Base-by-base conservation (phyloP, 108 stramenopile genomes). In the Aurantiochytrium sp. region DNA sequence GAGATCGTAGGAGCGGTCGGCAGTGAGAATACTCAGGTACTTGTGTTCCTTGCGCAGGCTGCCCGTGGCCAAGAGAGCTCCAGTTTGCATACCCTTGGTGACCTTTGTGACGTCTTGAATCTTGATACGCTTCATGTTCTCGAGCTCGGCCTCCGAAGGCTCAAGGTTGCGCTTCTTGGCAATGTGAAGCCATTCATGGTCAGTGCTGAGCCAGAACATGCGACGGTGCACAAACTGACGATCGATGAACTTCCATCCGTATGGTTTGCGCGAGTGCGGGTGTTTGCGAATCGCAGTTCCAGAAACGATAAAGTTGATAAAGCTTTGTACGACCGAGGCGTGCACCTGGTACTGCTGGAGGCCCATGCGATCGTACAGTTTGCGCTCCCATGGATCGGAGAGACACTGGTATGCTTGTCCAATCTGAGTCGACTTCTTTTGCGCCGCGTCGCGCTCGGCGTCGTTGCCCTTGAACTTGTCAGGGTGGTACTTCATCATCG, bases 401-500 rank as follows among this genome's bases (percentile, higher is more conserved):
- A 83, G 76, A 53, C 45, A 47, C 51, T 83, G 76, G 18, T 35
- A 83, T 6, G 76, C 76, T 18, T 83, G 76, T 1, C 76, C 76
- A 23, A 83, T 47, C 4, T 83, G 76, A 0, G 49, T 4, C 45
- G 76, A 53, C 25, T 53, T 47, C 23, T 83, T 83, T 12, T 47
- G 45, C 6, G 76, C 76, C 76, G 44, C 76, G 10, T 69, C 64
- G 35, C 6, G 25, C 23, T 83, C 18, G 18, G 88, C 12, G 6
- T 57, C 88, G n/a, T 58, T 51, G 59, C 87, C 90, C 72, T 88
- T 72, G 76, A 92, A 89, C 51, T 92, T 92, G 90, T 92, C 92
- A 5, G 92, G 92, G 89, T 92, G 92, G 88, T 90, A 92, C 71
- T 87, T 10, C 91, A 92, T 44, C 35, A 92, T 92, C 42, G 64